phyloP scores from a whole-genome alignment of 164 flowering plant species.

The Litsea cubeba region DNA sequence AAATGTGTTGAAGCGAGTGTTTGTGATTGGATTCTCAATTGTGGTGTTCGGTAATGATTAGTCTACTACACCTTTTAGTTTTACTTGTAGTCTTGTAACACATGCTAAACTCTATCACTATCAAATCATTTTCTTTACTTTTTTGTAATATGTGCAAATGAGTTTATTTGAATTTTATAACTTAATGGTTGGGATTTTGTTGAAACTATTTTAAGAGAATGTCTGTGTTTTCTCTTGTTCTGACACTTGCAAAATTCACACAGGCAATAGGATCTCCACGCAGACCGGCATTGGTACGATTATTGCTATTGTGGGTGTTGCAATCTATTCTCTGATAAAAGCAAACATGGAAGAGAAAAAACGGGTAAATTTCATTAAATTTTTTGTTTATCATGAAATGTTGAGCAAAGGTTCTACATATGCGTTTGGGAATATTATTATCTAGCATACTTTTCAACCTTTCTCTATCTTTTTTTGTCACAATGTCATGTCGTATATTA shows the following conservation, averaged over 20 bases:
- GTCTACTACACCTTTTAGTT: background rate
- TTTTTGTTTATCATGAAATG: background rate
- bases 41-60: constrained; percentile 45
- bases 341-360: constrained; percentile 63
- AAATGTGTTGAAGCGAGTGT: constrained; percentile 55
- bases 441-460: background rate
- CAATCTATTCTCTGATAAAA: constrained; percentile 63
- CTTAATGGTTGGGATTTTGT: background rate
- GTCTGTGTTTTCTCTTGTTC: background rate
- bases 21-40: constrained; percentile 64
- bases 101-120: background rate
- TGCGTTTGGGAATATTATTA: background rate
- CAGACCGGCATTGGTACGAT: constrained; percentile 76
- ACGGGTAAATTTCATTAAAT: constrained; percentile 30
- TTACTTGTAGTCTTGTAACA: background rate
- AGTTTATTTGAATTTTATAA: background rate
- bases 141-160: background rate
- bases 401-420: background rate
- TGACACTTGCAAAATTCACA: constrained; percentile 6
- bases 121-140: background rate
- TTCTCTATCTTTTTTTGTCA: background rate
- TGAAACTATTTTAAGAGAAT: background rate
- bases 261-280: constrained; percentile 66
- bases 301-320: constrained; percentile 71
- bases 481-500: background rate